Base-by-base conservation (phyloP, 2,329 filamentous ascomycete species). In the Blastomyces parvus region DNA sequence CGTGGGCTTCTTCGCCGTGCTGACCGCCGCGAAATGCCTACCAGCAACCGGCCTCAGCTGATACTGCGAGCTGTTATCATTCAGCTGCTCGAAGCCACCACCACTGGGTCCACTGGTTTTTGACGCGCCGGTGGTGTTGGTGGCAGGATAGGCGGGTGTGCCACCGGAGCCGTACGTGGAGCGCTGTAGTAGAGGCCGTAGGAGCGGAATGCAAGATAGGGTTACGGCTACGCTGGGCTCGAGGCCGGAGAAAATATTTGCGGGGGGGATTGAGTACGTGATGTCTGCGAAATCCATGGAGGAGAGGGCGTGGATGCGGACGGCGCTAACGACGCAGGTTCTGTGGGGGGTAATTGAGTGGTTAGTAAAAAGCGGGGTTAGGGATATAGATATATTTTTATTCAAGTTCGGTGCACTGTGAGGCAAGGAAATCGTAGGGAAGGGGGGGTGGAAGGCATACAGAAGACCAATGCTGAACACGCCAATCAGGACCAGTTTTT, bases 181-280 rank as follows among this genome's bases (percentile, higher is more conserved):
- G 70, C 33, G 66, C 62, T 72, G 3, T 25, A 80, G 68, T 8
- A 80, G 69, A 6, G 78, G 77, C 0, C 77, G 74, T 40, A 79
- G 69, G 19, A 78, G 70, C 0, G 78, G 77, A 25, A 79, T 69
- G 62, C 75, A 79, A n/a, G 75, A 73, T 14, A 76, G 66, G 8
- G 72, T 73, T 13, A 80, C 71, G 44, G 72, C 76, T 36, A 79
- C 69, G 57, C 69, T 74, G 22, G 76, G 76, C 66, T 79, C 77
- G 22, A 77, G 65, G 11, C 70, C 72, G 19, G 70, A 73, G 66
- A 76, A 77, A 61, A 78, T 68, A 53, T 72, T 72, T 3, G 76
- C 73, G 9, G 66, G 67, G 25, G 73, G 71, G 46, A 75, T 70
- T 8, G 71, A 71, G 58, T 69, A 74, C 19, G 76, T 76, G 30